phyloP scores from a whole-genome alignment of 208 protist genomes.

The Leishmania tarentolae region DNA sequence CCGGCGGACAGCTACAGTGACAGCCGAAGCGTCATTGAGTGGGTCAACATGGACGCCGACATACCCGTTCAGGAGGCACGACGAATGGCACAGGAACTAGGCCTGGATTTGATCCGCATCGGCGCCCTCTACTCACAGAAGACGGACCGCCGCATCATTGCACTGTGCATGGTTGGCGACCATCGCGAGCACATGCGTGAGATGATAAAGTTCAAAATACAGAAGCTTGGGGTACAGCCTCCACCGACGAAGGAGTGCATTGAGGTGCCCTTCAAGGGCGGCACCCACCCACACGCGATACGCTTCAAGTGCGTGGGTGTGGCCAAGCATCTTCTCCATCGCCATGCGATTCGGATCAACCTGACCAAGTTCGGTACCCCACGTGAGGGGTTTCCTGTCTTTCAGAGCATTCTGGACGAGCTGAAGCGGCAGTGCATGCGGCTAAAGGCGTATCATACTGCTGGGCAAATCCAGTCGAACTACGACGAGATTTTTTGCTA shows the following conservation, averaged over 20 bases:
- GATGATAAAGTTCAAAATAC: slow-evolving; percentile 83
- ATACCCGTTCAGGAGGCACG: slow-evolving; percentile 74
- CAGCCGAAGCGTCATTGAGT: slow-evolving; percentile 24
- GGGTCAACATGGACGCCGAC: slow-evolving; percentile 62
- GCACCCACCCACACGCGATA: slow-evolving; percentile 85
- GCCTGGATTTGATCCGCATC: slow-evolving; percentile 82
- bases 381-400: slow-evolving; percentile 82
- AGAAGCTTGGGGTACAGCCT: slow-evolving; percentile 83
- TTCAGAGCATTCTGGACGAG: slow-evolving; percentile 83
- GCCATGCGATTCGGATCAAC: slow-evolving; percentile 75
- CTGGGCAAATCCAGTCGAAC: slow-evolving; percentile 61
- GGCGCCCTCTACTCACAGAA: slow-evolving; percentile 67
- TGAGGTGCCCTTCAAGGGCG: slow-evolving; percentile 85
- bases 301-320: slow-evolving; percentile 87
- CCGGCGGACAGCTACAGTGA: slow-evolving; percentile 1
- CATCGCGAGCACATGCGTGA: slow-evolving; percentile 83
- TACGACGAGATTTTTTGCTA: slow-evolving; percentile 89
- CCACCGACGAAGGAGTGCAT: slow-evolving; percentile 65
- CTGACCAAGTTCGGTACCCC: slow-evolving; percentile 87
- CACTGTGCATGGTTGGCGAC: slow-evolving; percentile 79
- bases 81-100: slow-evolving; percentile 74
- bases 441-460: slow-evolving; percentile 77
- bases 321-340: slow-evolving; percentile 76
- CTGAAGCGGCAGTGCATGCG: slow-evolving; percentile 64
- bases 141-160: slow-evolving; percentile 74